These are phyloP conservation scores for Decorospora gaudefroyi DNA, from an alignment of 2,329 filamentous ascomycete species.

Conservation along the genomic window DNA sequence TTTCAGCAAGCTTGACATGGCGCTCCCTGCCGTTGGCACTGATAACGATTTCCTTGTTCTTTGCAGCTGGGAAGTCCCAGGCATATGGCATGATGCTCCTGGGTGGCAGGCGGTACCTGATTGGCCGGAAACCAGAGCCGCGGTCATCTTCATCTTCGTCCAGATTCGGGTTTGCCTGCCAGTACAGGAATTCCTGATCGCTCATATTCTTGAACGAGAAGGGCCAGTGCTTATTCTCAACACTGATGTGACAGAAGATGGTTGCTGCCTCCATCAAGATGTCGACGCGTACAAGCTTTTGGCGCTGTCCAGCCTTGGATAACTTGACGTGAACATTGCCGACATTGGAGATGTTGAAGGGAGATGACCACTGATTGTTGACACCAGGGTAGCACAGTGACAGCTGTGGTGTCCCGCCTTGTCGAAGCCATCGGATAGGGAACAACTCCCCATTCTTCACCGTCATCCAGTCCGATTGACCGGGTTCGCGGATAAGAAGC, in stretches of 20 bases:
- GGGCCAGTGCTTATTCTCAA: conserved; percentile 95
- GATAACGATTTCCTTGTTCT: conserved; percentile 89
- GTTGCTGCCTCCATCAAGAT: conserved; percentile 91
- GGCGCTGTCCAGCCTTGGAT: conserved; percentile 84
- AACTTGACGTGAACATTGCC: conserved; percentile 93
- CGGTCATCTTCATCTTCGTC: conserved; percentile 88
- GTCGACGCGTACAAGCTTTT: conserved; percentile 84
- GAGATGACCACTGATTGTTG: conserved; percentile 96
- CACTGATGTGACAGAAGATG: conserved; percentile 86
- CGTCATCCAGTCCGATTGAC: conserved; percentile 81
- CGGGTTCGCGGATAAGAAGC: conserved; percentile 86
- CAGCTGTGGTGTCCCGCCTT: conserved; percentile 81
- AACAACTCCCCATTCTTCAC: conserved; percentile 78
- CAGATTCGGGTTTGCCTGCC: conserved; percentile 88
- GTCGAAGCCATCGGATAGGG: conserved; percentile 87
- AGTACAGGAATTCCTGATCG: conserved; percentile 95
- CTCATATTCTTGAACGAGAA: conserved; percentile 99
- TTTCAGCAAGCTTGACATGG: conserved; percentile 93
- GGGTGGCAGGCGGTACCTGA: conserved; percentile 87
- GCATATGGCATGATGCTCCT: conserved; percentile 99
- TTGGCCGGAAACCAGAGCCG: conserved; percentile 84
- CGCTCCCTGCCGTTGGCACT: conserved; percentile 78
- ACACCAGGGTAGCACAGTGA: conserved; percentile 91
- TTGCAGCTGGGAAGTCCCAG: conserved; percentile 98
- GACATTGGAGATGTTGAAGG: conserved; percentile 95